Base-by-base conservation (phyloP, 805 yeast genomes). In the Pichia insulana region DNA sequence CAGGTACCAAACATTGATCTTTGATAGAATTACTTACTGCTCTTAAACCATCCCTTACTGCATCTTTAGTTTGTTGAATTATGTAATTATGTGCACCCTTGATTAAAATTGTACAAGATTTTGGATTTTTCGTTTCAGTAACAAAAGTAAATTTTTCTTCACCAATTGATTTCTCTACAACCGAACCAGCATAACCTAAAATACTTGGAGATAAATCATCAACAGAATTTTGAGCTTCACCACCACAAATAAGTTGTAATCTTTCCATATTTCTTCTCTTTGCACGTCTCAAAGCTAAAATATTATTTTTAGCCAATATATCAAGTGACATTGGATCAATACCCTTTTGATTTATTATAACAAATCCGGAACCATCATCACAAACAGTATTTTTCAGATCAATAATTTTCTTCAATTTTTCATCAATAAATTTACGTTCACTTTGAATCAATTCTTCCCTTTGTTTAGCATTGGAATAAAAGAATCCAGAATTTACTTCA, bases 231-330 rank as follows among this genome's bases (percentile, higher is more conserved):
- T 90, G 97, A 8, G 97, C 97, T 60, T 83, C 92, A 54, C 98
- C 99, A 26, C 97, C 98, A 49, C 95, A 85, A 41, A 88, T 87
- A 47, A 92, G 73, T 67, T 92, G 99, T 59, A 92, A 73, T 62
- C 99, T 80, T 69, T 92, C 99, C 98, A 92, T 90, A 65, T 92
- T 92, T 69, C 99, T 83, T 71, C 99, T 80, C 71, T 92, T 92
- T 35, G 99, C 99, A 60, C 98, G 80, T 71, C 99, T 81, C 55
- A 92, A 73, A 1, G 98, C 98, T 54, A 92, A 71, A 52, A 92
- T 92, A 54, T 83, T 84, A 64, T 92, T 83, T 60, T 86, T 87
- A 35, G 97, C 97, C 50, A 92, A 72, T 5, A 90, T 81, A 60
- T 92, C 98, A 49, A 92, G 69, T 7, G 97, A 88, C 92, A 92